Percentiles rank a stretch among this genome's conserved stretches.
phyloP scores from a whole-genome alignment of 139 green algal species.

The Zygnema cylindricum region DNA sequence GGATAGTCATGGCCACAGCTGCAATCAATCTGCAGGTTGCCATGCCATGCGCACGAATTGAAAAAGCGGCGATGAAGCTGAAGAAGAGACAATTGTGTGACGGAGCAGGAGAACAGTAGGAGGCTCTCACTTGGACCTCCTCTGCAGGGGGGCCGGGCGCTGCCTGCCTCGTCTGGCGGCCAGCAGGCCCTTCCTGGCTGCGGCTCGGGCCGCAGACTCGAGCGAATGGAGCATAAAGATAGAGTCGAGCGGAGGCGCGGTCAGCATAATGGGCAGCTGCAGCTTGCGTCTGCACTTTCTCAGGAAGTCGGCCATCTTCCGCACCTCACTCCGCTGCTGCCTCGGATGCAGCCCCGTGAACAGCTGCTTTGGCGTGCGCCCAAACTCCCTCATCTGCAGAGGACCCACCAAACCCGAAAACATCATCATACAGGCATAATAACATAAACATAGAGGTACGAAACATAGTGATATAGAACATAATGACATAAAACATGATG shows the following conservation, averaged over 20 bases:
- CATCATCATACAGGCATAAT: no score
- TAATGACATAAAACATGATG: no score
- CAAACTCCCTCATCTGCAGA: conserved; percentile 94
- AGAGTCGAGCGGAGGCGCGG: not conserved
- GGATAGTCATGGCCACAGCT: no score
- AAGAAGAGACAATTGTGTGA: not conserved
- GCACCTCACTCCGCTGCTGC: conserved; percentile 42
- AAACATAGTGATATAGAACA: no score
- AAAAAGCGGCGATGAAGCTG: not conserved
- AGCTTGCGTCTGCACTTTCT: not conserved
- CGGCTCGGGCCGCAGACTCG: not conserved
- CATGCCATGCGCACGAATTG: no score
- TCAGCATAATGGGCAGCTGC: not conserved
- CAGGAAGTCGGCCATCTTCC: not conserved
- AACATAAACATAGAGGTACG: no score
- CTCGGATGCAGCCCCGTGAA: conserved; percentile 75
- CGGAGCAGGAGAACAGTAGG: not conserved
- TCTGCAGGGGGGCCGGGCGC: not conserved
- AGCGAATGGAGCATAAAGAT: not conserved
- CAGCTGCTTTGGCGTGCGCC: conserved; percentile 84
- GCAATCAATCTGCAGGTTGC: no score
- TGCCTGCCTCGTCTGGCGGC: not conserved
- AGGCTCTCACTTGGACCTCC: not conserved
- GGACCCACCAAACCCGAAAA: not conserved
- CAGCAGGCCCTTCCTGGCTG: not conserved